Evolutionary conservation across 2,329 filamentous ascomycete species (phyloP).

Genomic region (Claviceps paspali): DNA sequence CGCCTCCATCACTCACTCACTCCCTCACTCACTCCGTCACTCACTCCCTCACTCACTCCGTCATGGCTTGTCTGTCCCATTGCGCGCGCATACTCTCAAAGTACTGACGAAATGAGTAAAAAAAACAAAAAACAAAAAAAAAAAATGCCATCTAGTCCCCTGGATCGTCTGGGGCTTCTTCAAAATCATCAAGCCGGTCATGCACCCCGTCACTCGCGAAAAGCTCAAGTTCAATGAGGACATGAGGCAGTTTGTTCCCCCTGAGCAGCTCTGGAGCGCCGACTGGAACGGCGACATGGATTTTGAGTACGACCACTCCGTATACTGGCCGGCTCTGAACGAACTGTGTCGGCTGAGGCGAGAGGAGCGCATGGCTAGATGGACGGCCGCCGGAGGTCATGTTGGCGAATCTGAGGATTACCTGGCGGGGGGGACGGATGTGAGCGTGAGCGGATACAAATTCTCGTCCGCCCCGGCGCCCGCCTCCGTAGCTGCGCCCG

Average conservation of each 20-base stretch:
- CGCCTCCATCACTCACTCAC: no score
- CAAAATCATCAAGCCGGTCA: constrained; percentile 89
- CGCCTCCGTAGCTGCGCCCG: background rate
- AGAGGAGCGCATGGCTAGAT: constrained; percentile 49
- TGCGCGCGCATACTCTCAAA: no score
- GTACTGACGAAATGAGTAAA: background rate
- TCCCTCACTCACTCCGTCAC: no score
- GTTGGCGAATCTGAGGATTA: constrained; percentile 82
- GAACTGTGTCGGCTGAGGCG: constrained; percentile 52
- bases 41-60: no score
- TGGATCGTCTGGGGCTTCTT: constrained; percentile 91
- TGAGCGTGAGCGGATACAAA: constrained; percentile 19
- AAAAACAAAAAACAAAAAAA: no score
- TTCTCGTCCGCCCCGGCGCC: constrained; percentile 6
- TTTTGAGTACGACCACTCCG: constrained; percentile 79
- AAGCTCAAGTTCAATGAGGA: constrained; percentile 98
- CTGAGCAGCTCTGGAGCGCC: constrained; percentile 66
- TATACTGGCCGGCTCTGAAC: constrained; percentile 80
- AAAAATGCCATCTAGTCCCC: constrained; percentile 42
- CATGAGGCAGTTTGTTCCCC: constrained; percentile 65
- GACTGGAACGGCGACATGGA: constrained; percentile 62
- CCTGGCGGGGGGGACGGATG: constrained; percentile 46
- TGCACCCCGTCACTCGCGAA: constrained; percentile 82
- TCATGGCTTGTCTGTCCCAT: no score
- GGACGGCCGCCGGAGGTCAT: constrained; percentile 64